phyloP scores from a whole-genome alignment of 352 stramenopile species.

The Pythium periplocum region DNA sequence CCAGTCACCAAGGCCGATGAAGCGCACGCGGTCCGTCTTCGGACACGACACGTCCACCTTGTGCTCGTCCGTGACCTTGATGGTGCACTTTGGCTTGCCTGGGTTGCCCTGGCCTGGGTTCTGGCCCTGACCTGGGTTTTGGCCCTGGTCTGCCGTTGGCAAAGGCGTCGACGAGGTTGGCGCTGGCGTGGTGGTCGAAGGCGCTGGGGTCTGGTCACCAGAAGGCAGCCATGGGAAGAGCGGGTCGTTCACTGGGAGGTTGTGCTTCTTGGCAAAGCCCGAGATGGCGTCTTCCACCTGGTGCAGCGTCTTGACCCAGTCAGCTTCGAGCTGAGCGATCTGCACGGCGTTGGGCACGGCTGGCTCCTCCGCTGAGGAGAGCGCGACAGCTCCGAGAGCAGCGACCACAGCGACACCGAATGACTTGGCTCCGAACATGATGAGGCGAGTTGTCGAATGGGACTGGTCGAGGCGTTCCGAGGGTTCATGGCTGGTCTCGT shows the following conservation, averaged over 20 bases:
- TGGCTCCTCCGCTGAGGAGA: background rate
- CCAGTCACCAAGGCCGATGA: constrained; percentile 34
- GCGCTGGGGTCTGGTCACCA: background rate
- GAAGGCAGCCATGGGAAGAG: constrained; percentile 4
- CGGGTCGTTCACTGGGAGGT: constrained; percentile 6
- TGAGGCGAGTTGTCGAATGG: too few species aligned
- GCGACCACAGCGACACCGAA: background rate
- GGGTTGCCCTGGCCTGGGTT: background rate
- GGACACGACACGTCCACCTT: constrained; percentile 1
- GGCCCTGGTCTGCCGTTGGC: background rate
- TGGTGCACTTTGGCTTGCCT: constrained; percentile 9
- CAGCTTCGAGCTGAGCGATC: background rate
- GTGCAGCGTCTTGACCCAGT: constrained; percentile 6
- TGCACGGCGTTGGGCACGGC: background rate
- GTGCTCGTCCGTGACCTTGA: constrained; percentile 3
- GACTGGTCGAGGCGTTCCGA: too few species aligned
- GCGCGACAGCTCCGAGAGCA: background rate
- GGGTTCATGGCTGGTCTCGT: too few species aligned
- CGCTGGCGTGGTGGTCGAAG: constrained; percentile 1
- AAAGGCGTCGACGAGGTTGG: constrained; percentile 1
- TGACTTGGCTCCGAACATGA: constrained; percentile 3
- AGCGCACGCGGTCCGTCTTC: constrained; percentile 20
- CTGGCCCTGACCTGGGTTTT: background rate
- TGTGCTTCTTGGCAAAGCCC: constrained; percentile 9
- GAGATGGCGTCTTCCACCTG: constrained; percentile 6